phyloP scores from a whole-genome alignment of 768 basidiomycete species.

The Tulasnella sp. region DNA sequence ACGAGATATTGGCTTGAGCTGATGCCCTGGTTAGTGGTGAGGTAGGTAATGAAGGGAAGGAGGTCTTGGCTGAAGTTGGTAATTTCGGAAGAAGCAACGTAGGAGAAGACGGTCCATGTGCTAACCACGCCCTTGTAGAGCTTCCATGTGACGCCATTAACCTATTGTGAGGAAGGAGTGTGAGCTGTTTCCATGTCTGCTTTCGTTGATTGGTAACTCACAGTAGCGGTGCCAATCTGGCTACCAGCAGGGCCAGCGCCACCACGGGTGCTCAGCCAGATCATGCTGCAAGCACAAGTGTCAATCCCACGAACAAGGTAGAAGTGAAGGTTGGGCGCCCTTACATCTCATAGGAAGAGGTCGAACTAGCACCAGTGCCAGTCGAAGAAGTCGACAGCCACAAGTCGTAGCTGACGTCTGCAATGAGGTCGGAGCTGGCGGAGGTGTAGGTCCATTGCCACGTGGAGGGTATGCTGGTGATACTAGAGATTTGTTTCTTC shows the following conservation, averaged over 20 bases:
- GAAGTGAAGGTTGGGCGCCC: not conserved
- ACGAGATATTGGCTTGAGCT: conserved; percentile 52
- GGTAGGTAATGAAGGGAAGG: conserved; percentile 40
- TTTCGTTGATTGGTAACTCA: not conserved
- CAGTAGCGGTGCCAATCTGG: conserved; percentile 14
- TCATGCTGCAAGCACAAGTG: conserved; percentile 2
- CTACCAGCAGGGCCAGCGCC: conserved; percentile 14
- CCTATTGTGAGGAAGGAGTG: not conserved
- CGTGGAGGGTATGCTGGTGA: not conserved
- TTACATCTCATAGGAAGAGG: conserved; percentile 14
- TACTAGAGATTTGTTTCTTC: not conserved
- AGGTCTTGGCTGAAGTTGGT: conserved; percentile 17
- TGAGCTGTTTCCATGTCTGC: not conserved
- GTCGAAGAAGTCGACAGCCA: conserved; percentile 10
- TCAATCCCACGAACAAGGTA: not conserved
- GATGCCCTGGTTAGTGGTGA: conserved; percentile 47
- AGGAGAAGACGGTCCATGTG: conserved; percentile 19
- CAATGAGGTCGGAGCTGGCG: conserved; percentile 7
- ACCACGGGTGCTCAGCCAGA: conserved; percentile 15
- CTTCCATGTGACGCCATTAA: conserved; percentile 13
- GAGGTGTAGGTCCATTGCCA: conserved; percentile 10
- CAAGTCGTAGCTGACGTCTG: conserved; percentile 13
- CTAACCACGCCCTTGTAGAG: not conserved
- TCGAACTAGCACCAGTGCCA: conserved; percentile 1
- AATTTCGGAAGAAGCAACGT: not conserved